A percentile compares a stretch with the other conserved stretches of the same genome.
Evolutionary conservation across 352 stramenopile species (phyloP).

Genomic region (Phytophthora parvispora): DNA sequence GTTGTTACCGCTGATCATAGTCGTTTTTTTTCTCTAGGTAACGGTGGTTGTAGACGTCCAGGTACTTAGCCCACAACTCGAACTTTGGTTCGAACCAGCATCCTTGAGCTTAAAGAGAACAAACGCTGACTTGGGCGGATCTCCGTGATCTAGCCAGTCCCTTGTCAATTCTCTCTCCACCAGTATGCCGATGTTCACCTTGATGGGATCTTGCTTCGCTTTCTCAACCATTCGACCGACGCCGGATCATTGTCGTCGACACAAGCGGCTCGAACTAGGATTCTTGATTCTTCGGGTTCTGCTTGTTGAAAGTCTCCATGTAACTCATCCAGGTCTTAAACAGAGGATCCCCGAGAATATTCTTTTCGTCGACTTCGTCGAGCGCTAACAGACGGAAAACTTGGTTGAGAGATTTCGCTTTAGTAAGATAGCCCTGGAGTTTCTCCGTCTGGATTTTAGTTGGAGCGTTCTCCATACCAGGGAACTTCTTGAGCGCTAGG

Average conservation of each 20-base stretch:
- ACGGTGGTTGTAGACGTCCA: not conserved
- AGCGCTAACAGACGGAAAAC: not conserved
- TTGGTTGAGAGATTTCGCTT: not conserved
- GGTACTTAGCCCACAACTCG: not conserved
- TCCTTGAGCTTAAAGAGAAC: not conserved
- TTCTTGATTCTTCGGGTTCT: not conserved
- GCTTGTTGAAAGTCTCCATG: not conserved
- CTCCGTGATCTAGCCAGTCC: not conserved
- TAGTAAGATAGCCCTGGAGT: not conserved
- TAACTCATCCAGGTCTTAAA: not conserved
- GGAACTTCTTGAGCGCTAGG: no score
- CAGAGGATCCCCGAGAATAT: not conserved
- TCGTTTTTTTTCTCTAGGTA: not conserved
- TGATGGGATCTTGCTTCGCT: not conserved
- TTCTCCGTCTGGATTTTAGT: no score
- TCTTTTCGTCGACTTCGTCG: not conserved
- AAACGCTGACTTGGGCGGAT: not conserved
- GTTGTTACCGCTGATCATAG: not conserved
- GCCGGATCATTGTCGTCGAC: not conserved
- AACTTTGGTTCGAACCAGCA: not conserved
- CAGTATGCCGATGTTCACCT: not conserved
- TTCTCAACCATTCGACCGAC: not conserved
- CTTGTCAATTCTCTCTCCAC: not conserved
- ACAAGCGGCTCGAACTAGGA: not conserved
- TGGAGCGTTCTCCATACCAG: no score